Conservation (phyloP, 2,329 filamentous ascomycete species). For the Talaromyces islandicus region DNA sequence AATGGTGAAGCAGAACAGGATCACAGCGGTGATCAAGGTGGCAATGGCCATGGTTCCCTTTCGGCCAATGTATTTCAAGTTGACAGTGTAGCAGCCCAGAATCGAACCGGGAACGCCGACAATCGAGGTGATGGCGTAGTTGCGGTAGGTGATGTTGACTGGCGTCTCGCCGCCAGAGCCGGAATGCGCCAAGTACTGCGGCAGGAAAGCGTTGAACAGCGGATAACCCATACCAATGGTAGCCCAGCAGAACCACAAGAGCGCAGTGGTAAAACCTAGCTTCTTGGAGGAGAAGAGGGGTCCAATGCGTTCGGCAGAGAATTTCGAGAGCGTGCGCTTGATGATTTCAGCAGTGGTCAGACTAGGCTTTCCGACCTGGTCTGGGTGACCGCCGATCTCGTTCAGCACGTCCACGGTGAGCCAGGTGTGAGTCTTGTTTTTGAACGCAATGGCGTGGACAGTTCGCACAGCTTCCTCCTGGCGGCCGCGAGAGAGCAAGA, state of each 20-base stretch:
- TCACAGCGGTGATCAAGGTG: slow-evolving; percentile 47
- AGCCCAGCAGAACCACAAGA: slow-evolving; percentile 74
- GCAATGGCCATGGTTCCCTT: slow-evolving; percentile 52
- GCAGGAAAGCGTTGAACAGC: slow-evolving; percentile 85
- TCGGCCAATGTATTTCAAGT: slow-evolving; percentile 57
- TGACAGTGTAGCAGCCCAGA: slow-evolving; percentile 67
- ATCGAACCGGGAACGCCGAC: slow-evolving; percentile 72
- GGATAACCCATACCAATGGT: slow-evolving; percentile 82
- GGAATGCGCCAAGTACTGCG: slow-evolving; percentile 68
- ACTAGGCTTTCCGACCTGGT: slow-evolving; percentile 33
- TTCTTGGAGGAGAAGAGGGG: slow-evolving; percentile 54
- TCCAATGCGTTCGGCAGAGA: slow-evolving; percentile 61
- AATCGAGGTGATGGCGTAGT: slow-evolving; percentile 74
- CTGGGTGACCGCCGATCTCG: slow-evolving; percentile 46
- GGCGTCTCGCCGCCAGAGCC: slow-evolving; percentile 32
- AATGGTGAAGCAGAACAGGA: slow-evolving; percentile 52
- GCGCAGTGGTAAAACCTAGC: slow-evolving; percentile 42
- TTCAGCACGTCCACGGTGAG: slow-evolving; percentile 65
- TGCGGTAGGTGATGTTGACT: slow-evolving; percentile 56
- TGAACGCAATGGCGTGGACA: slow-evolving; percentile 69
- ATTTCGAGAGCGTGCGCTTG: slow-evolving; percentile 56
- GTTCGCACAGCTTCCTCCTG: slow-evolving; percentile 75
- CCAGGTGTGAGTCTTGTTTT: slow-evolving; percentile 65
- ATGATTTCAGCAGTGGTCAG: slow-evolving; percentile 46
- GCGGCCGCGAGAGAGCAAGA: slow-evolving; percentile 67